phyloP scores from a whole-genome alignment of 1,284 basidiomycete genomes.

The Puccinia horiana region DNA sequence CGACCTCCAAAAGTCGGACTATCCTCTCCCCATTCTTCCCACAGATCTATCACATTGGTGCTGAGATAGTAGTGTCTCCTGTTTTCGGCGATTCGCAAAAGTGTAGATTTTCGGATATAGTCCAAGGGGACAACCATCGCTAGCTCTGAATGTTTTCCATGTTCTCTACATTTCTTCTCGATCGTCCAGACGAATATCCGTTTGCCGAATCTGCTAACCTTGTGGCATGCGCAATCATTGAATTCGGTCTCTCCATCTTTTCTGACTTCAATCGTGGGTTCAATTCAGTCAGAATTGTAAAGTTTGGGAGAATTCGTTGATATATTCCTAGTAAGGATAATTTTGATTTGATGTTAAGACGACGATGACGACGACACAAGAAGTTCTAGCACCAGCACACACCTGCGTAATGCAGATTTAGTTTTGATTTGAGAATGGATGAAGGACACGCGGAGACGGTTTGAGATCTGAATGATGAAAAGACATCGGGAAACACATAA shows the following conservation, averaged over 20 bases:
- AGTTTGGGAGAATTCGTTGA: too few species aligned
- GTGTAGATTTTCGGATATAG: neutral
- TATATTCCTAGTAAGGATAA: too few species aligned
- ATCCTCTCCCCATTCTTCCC: neutral
- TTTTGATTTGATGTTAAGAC: too few species aligned
- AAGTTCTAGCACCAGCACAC: too few species aligned
- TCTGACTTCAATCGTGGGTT: too few species aligned
- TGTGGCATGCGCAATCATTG: neutral
- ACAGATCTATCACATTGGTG: neutral
- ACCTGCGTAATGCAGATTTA: too few species aligned
- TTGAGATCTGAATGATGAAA: too few species aligned
- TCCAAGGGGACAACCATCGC: neutral
- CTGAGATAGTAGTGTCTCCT: neutral
- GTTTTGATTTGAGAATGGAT: too few species aligned
- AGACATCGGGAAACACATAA: too few species aligned
- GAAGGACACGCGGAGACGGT: too few species aligned
- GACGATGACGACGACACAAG: too few species aligned
- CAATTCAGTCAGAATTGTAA: too few species aligned
- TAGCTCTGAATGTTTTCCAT: neutral
- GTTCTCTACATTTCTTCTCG: neutral
- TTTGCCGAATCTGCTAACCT: neutral
- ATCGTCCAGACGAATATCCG: constrained; percentile 8
- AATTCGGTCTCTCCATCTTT: neutral
- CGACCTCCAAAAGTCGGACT: neutral
- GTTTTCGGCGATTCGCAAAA: neutral